A percentile compares a stretch with the other conserved stretches of the same genome.
These are phyloP conservation scores for Raffaelea ambrosiae DNA, from an alignment of 2,329 filamentous ascomycete species.

Conservation along the genomic window DNA sequence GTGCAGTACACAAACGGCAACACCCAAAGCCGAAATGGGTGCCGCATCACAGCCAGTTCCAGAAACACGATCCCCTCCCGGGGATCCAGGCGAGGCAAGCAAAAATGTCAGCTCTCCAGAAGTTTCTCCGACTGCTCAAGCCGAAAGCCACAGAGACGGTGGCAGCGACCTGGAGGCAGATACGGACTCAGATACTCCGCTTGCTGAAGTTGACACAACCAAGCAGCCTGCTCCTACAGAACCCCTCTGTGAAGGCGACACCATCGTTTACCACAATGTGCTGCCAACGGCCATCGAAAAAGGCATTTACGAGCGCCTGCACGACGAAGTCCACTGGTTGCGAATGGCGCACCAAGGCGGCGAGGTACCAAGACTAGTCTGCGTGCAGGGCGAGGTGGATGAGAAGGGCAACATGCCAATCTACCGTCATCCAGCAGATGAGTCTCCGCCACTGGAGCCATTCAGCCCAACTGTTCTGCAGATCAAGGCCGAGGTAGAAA, in stretches of 20 bases:
- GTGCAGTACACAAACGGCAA: no score
- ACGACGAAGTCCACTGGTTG: slow-evolving; percentile 75
- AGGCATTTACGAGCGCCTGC: slow-evolving; percentile 60
- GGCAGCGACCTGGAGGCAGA: no score
- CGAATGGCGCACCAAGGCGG: slow-evolving; percentile 89
- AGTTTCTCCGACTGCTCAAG: no score
- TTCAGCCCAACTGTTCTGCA: slow-evolving; percentile 67
- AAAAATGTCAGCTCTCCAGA: no score
- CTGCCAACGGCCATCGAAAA: slow-evolving; percentile 49
- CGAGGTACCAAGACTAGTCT: slow-evolving; percentile 83
- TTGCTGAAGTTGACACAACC: not conserved
- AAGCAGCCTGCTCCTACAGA: slow-evolving; percentile 26
- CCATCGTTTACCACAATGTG: slow-evolving; percentile 61
- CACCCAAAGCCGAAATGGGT: no score
- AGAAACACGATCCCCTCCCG: no score
- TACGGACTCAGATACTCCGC: no score
- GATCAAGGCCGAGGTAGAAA: slow-evolving; percentile 62
- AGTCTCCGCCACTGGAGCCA: slow-evolving; percentile 65
- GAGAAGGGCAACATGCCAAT: slow-evolving; percentile 69
- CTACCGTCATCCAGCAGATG: slow-evolving; percentile 92
- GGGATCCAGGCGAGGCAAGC: no score
- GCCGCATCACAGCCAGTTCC: no score
- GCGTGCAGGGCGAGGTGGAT: slow-evolving; percentile 69
- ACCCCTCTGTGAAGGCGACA: slow-evolving; percentile 71
- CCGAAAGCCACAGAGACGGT: not conserved